Evolutionary conservation across 345 rosid species (phyloP).

Genomic region (Angophora floribunda): DNA sequence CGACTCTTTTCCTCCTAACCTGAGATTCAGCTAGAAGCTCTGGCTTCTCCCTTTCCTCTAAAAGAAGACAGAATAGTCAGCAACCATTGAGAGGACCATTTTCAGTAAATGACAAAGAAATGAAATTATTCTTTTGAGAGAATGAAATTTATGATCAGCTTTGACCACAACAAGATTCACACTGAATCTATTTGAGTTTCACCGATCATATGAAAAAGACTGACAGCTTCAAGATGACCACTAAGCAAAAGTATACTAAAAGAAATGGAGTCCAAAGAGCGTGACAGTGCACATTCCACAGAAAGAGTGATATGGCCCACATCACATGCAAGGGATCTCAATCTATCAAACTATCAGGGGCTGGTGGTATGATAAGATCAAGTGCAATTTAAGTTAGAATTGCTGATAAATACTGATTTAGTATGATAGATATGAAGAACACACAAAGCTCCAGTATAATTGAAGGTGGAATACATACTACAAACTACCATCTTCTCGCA

Average conservation of each 20-base stretch:
- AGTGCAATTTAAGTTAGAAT: not conserved
- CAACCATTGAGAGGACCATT: not conserved
- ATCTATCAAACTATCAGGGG: not conserved
- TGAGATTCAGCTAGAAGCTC: slow-evolving; percentile 90
- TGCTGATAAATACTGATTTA: not conserved
- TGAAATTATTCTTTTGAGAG: not conserved
- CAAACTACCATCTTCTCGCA: not conserved
- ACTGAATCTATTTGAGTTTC: not conserved
- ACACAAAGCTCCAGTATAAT: not conserved
- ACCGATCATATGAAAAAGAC: not conserved
- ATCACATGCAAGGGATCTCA: not conserved
- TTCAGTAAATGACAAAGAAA: not conserved
- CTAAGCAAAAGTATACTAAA: not conserved
- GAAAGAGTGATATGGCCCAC: not conserved
- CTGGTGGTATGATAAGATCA: not conserved
- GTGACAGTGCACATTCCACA: not conserved
- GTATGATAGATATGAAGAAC: not conserved
- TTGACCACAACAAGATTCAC: not conserved
- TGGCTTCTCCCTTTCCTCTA: slow-evolving; percentile 95
- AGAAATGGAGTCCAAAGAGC: not conserved
- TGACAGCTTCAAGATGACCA: not conserved
- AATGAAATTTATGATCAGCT: not conserved
- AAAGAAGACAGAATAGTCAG: slow-evolving; percentile 1
- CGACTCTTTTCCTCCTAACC: slow-evolving; percentile 70
- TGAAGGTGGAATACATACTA: not conserved